Evolutionary conservation across 73 alveolate genomes (phyloP).

Genomic region (Paramecium octaurelia): DNA sequence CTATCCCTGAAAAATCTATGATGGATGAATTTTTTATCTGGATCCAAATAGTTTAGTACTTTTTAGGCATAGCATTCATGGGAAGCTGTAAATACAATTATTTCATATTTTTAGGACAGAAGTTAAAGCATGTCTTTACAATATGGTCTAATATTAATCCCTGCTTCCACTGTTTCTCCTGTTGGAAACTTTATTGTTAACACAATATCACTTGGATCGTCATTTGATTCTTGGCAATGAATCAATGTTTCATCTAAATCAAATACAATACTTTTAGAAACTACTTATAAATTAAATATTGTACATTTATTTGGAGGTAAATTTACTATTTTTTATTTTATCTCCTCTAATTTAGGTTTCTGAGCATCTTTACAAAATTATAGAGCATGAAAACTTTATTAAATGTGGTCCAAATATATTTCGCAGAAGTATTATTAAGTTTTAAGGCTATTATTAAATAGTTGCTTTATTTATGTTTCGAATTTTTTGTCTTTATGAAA

Average conservation of each 20-base stretch:
- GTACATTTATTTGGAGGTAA: constrained; percentile 45
- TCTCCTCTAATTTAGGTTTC: constrained; percentile 30
- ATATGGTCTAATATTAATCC: constrained; percentile 89
- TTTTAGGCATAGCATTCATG: constrained; percentile 94
- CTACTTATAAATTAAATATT: constrained; percentile 42
- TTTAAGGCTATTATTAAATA: constrained; percentile 8
- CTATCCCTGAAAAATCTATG: constrained; percentile 90
- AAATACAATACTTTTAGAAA: constrained; percentile 45
- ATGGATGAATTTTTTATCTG: constrained; percentile 81
- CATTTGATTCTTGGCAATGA: constrained; percentile 54
- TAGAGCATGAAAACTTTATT: constrained; percentile 55
- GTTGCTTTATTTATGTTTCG: not conserved
- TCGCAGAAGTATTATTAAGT: not conserved
- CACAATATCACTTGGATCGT: constrained; percentile 56
- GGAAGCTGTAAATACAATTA: constrained; percentile 91
- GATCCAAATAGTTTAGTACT: constrained; percentile 89
- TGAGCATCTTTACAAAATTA: constrained; percentile 37
- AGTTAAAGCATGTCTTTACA: constrained; percentile 82
- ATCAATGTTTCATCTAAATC: constrained; percentile 62
- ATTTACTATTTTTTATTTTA: constrained; percentile 22
- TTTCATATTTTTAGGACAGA: constrained; percentile 77
- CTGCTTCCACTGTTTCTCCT: constrained; percentile 71
- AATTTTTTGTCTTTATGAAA: not conserved
- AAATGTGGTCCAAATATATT: constrained; percentile 46
- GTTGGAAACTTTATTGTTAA: constrained; percentile 47